A percentile compares a stretch with the other conserved stretches of the same genome.
phyloP scores from a whole-genome alignment of 805 yeast species.

The Myxozyma geophila region DNA sequence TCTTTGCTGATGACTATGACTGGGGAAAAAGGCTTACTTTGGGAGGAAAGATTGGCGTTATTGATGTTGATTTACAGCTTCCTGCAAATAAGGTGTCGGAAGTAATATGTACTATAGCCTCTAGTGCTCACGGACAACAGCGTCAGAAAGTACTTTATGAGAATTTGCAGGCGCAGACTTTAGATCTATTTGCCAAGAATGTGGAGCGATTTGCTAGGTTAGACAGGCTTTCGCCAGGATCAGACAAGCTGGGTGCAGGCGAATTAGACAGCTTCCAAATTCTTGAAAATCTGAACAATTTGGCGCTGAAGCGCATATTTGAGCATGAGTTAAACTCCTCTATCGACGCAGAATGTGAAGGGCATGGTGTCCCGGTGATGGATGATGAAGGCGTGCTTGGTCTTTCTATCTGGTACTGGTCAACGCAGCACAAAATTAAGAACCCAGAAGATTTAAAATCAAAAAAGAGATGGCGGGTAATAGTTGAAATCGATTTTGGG shows the following conservation, averaged over 20 bases:
- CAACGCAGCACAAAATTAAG: conserved; percentile 14
- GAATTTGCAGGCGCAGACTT: conserved; percentile 42
- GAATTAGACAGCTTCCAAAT: conserved; percentile 46
- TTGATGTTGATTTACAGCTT: conserved; percentile 43
- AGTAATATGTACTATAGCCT: conserved; percentile 40
- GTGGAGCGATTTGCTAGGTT: conserved; percentile 44
- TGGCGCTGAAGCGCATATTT: conserved; percentile 39
- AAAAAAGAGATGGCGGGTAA: conserved; percentile 16
- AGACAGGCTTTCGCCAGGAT: conserved; percentile 45
- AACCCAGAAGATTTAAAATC: neutral
- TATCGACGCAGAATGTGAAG: conserved; percentile 22
- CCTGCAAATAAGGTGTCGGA: conserved; percentile 27
- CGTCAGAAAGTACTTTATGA: conserved; percentile 40
- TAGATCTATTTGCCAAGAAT: conserved; percentile 44
- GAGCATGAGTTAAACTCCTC: conserved; percentile 3
- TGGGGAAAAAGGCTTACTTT: conserved; percentile 46
- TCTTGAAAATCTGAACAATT: conserved; percentile 41
- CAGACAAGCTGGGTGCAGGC: conserved; percentile 45
- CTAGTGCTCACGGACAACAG: conserved; percentile 28
- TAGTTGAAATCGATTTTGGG: conserved; percentile 21
- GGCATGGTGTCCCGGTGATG: conserved; percentile 43
- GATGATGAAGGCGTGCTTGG: conserved; percentile 44
- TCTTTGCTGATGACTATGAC: conserved; percentile 45
- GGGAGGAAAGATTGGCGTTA: conserved; percentile 47
- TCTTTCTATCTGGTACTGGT: conserved; percentile 44